These are phyloP conservation scores for Clarkia xantiana DNA, from an alignment of 345 rosid genomes.

Conservation along the genomic window DNA sequence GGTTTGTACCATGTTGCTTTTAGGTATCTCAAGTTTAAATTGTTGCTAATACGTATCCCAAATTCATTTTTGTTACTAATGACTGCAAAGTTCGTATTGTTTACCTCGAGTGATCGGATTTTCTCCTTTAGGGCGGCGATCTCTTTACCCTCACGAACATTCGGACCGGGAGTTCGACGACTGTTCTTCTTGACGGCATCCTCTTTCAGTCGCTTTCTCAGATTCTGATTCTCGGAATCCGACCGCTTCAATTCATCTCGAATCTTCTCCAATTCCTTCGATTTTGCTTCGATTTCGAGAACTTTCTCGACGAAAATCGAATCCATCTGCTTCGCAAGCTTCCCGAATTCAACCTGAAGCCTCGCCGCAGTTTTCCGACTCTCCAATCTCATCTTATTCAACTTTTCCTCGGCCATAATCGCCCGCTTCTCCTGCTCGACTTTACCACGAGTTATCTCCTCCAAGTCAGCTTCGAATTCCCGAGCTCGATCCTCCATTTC, in stretches of 20 bases:
- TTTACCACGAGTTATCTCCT: slow-evolving; percentile 13
- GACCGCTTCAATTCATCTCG: slow-evolving; percentile 9
- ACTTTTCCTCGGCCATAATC: slow-evolving; percentile 27
- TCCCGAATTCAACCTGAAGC: slow-evolving; percentile 31
- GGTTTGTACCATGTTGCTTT: too few relatives aligned
- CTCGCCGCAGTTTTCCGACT: slow-evolving; percentile 22
- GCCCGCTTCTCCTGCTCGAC: slow-evolving; percentile 30
- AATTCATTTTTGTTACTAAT: too few relatives aligned
- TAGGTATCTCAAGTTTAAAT: too few relatives aligned
- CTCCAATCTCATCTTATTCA: slow-evolving; percentile 19
- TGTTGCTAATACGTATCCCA: too few relatives aligned
- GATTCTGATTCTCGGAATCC: slow-evolving; percentile 13
- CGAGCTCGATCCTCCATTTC: slow-evolving; percentile 19
- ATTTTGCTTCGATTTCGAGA: background rate
- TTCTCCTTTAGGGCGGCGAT: slow-evolving; percentile 9
- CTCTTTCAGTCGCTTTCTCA: slow-evolving; percentile 10
- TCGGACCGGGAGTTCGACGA: slow-evolving; percentile 2
- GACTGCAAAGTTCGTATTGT: too few relatives aligned
- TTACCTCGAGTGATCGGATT: slow-evolving; percentile 11
- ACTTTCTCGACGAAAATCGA: slow-evolving; percentile 24
- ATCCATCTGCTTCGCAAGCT: slow-evolving; percentile 23
- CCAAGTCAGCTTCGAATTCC: slow-evolving; percentile 22
- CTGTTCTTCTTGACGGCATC: slow-evolving; percentile 6
- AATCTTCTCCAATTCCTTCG: slow-evolving; percentile 8
- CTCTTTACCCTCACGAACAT: slow-evolving; percentile 1